Evolutionary conservation across 1,284 basidiomycete genomes (phyloP).

Genomic region (Cryptococcus amylolentus): DNA sequence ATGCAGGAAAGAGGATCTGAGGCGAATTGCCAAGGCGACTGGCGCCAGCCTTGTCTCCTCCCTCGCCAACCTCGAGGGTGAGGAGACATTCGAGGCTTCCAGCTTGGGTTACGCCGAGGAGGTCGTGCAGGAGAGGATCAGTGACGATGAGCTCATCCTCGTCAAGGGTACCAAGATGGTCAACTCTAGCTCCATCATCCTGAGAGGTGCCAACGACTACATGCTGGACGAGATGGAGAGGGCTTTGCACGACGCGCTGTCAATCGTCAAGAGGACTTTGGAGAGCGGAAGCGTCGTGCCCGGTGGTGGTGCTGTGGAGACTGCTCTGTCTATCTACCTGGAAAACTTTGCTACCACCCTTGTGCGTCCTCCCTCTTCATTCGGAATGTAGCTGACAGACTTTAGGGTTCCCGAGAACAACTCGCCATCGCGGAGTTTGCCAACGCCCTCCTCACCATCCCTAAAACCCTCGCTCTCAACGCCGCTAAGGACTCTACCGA

Average conservation of each 20-base stretch:
- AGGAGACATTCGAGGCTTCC: conserved; percentile 93
- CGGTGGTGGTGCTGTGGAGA: conserved; percentile 96
- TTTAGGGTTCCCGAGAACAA: conserved; percentile 92
- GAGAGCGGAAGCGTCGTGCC: conserved; percentile 96
- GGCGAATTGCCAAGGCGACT: conserved; percentile 94
- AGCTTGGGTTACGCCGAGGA: conserved; percentile 90
- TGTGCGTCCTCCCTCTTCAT: conserved; percentile 54
- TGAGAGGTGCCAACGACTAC: conserved; percentile 98
- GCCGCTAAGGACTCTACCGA: conserved; percentile 99
- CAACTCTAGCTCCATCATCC: conserved; percentile 84
- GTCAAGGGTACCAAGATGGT: conserved; percentile 98
- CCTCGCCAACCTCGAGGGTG: conserved; percentile 94
- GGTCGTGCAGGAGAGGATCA: conserved; percentile 93
- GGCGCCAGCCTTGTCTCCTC: conserved; percentile 91
- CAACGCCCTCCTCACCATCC: conserved; percentile 85
- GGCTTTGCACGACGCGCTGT: conserved; percentile 89
- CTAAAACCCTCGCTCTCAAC: conserved; percentile 95
- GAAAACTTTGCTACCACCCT: conserved; percentile 99
- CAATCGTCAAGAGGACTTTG: conserved; percentile 93
- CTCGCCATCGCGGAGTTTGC: conserved; percentile 99
- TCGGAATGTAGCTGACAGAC: not conserved
- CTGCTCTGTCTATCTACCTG: conserved; percentile 92
- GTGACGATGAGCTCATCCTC: conserved; percentile 97
- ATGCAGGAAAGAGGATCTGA: conserved; percentile 95
- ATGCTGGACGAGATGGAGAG: conserved; percentile 99